A percentile compares a stretch with the other conserved stretches of the same genome.
Evolutionary conservation across 2,329 filamentous ascomycete genomes (phyloP).

Genomic region (Diaporthe citrichinensis): DNA sequence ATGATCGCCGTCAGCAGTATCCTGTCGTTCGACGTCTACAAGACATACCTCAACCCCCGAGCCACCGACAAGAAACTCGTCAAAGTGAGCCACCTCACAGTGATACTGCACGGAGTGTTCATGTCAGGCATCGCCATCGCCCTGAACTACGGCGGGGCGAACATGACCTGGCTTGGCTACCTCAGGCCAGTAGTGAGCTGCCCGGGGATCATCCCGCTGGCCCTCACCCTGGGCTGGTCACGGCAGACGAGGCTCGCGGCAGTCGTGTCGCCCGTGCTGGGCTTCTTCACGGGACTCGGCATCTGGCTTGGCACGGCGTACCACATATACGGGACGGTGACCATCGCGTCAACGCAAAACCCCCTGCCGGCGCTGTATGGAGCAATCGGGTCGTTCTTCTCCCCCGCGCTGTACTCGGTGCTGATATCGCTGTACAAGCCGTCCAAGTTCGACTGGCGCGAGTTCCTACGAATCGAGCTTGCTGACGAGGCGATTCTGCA

Average conservation of each 20-base stretch:
- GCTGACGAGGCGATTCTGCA: slow-evolving; percentile 54
- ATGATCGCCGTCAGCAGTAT: slow-evolving; percentile 67
- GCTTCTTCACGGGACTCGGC: slow-evolving; percentile 57
- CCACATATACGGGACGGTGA: slow-evolving; percentile 55
- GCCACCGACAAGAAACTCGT: slow-evolving; percentile 59
- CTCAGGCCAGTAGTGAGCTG: slow-evolving; percentile 47
- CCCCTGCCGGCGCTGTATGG: slow-evolving; percentile 59
- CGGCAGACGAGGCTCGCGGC: slow-evolving; percentile 60
- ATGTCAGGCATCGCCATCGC: slow-evolving; percentile 62
- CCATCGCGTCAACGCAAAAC: slow-evolving; percentile 56
- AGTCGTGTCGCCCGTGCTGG: slow-evolving; percentile 54
- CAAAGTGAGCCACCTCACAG: slow-evolving; percentile 60
- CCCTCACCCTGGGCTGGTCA: slow-evolving; percentile 60
- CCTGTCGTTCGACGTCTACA: slow-evolving; percentile 64
- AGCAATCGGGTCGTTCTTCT: slow-evolving; percentile 60
- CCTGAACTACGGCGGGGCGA: slow-evolving; percentile 63
- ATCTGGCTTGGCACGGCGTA: slow-evolving; percentile 60
- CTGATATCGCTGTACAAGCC: slow-evolving; percentile 58
- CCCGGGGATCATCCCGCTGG: slow-evolving; percentile 59
- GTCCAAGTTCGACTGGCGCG: slow-evolving; percentile 50
- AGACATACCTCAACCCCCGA: slow-evolving; percentile 62
- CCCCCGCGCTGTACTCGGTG: slow-evolving; percentile 61
- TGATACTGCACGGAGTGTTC: slow-evolving; percentile 62
- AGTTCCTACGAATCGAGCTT: slow-evolving; percentile 62
- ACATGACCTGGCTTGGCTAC: slow-evolving; percentile 60